Evolutionary conservation across 495 filamentous ascomycete species (phyloP), one percentile per base, ranked within the genome.

Genomic region (Trichocladium uniseriatum): DNA sequence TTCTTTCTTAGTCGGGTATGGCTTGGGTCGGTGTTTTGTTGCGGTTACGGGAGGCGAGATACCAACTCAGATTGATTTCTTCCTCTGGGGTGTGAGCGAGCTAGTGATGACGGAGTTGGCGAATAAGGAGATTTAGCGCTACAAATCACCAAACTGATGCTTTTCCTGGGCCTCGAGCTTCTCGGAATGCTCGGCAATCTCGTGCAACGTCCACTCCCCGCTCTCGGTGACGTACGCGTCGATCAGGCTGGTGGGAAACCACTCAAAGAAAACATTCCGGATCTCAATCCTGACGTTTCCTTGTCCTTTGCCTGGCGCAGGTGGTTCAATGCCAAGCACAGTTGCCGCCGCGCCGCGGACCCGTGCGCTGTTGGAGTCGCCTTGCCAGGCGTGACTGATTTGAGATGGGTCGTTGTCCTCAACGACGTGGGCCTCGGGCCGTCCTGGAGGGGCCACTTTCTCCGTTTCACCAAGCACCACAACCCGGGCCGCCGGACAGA

Each of bases 211-310:
- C 62, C 58, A 69, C 24, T 63, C 48, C 3, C 70, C 71, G 9
- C 70, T 56, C 36, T 86, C 81, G 5, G 75, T 77, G 41, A 82
- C 54, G 52, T 80, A 83, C 0, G 55, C 68, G 58, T 84, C 73
- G 0, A 85, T 67, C 21, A 75, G 61, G 1, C 50, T 42, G 5
- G 69, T 57, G 1, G 76, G 71, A 7, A 83, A 69, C 81, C 81
- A 84, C 63, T 87, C 82, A 48, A 86, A 85, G 46, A 80, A 82
- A 13, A 73, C 53, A 51, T 85, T 85, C 39, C 67, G 73, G 10
- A 83, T 67, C 11, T 60, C 34, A 0, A 78, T 13, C 32, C n/a
- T 38, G 29, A 40, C 9, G 35, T 24, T 34, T 28, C 24, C 24
- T 8, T 3, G 24, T 27, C 24, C 4, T 4, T 8, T 8, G 8